Percentiles rank a stretch among this genome's conserved stretches.
Evolutionary conservation across 2,329 filamentous ascomycete genomes (phyloP).

Genomic region (Bimuria novae-zelandiae): DNA sequence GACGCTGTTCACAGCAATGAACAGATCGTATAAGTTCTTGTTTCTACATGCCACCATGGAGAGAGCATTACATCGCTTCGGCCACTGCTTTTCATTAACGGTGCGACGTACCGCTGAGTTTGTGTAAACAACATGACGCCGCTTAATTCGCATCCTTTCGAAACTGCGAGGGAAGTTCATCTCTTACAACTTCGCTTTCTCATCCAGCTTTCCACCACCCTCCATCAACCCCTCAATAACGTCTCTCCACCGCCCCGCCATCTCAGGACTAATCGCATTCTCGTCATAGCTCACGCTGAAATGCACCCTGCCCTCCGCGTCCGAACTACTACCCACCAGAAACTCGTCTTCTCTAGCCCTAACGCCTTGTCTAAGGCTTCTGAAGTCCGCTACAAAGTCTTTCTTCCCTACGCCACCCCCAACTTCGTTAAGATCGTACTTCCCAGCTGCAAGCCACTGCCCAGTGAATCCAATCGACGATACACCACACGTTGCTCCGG

Average conservation of each 20-base stretch:
- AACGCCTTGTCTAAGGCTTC: conserved; percentile 45
- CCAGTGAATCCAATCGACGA: conserved; percentile 48
- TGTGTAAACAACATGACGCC: too few relatives aligned
- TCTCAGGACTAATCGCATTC: conserved; percentile 40
- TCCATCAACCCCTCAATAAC: conserved; percentile 41
- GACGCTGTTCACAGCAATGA: too few relatives aligned
- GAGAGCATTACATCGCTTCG: too few relatives aligned
- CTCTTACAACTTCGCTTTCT: conserved; percentile 24
- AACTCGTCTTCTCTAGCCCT: conserved; percentile 54
- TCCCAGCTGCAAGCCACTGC: conserved; percentile 36
- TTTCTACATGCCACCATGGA: too few relatives aligned
- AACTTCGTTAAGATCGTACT: conserved; percentile 31
- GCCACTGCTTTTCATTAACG: too few relatives aligned
- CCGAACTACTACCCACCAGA: conserved; percentile 49
- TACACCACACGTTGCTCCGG: conserved; percentile 52
- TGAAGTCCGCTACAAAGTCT: conserved; percentile 49
- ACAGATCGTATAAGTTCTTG: too few relatives aligned
- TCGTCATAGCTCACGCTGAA: conserved; percentile 50
- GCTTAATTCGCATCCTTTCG: too few relatives aligned
- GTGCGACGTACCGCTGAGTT: too few relatives aligned
- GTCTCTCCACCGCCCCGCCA: conserved; percentile 36
- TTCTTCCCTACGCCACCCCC: conserved; percentile 20
- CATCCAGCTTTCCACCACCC: not conserved
- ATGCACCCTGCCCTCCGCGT: conserved; percentile 40
- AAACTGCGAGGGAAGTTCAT: too few relatives aligned